These are phyloP conservation scores for Fusarium cyanostomum DNA, from an alignment of 2,329 filamentous ascomycete species.

Conservation along the genomic window DNA sequence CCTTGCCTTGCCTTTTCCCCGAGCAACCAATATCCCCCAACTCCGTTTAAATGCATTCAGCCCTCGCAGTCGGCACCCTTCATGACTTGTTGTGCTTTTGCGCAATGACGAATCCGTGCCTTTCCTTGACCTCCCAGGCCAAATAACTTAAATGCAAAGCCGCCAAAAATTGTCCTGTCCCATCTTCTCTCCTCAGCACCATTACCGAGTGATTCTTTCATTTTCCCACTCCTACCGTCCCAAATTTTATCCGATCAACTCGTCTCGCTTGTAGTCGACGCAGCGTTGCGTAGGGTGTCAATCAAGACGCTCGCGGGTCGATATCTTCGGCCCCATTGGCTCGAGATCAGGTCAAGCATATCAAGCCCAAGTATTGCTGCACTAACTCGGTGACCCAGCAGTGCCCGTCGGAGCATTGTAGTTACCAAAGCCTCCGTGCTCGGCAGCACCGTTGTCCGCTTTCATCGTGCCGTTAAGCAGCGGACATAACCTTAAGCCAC, in stretches of 20 bases:
- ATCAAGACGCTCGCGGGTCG: neutral
- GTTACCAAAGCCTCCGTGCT: conserved; percentile 68
- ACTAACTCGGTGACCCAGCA: conserved; percentile 48
- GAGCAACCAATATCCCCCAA: conserved; percentile 23
- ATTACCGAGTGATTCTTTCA: neutral
- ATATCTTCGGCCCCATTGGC: neutral
- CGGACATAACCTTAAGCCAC: conserved; percentile 73
- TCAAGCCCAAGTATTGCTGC: neutral
- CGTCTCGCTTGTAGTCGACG: neutral
- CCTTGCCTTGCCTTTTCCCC: conserved; percentile 18
- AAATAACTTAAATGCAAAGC: conserved; percentile 17
- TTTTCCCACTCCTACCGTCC: neutral
- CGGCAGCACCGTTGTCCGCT: conserved; percentile 62
- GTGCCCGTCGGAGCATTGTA: conserved; percentile 54
- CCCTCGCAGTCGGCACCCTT: neutral
- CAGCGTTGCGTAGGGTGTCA: neutral
- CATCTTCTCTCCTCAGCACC: neutral
- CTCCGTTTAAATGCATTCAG: conserved; percentile 30
- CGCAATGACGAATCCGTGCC: neutral
- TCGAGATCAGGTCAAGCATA: neutral
- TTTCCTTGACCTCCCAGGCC: neutral
- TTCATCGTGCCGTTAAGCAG: conserved; percentile 86
- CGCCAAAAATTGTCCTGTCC: neutral
- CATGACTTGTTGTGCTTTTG: conserved; percentile 1
- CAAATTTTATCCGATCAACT: neutral